phyloP scores from a whole-genome alignment of 2,329 filamentous ascomycete genomes.

The Exophiala sideris region DNA sequence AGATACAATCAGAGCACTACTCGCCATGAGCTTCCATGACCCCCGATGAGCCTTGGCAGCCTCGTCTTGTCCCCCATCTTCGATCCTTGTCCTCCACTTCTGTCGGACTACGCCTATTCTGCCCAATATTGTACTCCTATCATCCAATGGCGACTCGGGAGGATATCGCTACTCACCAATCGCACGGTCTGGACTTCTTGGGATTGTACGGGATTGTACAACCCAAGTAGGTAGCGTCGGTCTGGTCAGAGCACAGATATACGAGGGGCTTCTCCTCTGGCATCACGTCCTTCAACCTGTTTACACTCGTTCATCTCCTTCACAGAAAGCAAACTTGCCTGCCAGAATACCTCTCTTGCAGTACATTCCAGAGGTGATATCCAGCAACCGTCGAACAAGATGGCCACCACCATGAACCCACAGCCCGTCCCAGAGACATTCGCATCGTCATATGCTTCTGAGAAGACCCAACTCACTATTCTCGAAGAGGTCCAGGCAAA shows the following conservation, averaged over 20 bases:
- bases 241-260: too few species aligned
- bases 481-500: constrained; percentile 24
- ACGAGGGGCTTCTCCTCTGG: not conserved
- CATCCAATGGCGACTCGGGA: not conserved
- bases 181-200: not conserved
- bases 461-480: constrained; percentile 12
- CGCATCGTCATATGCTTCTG: not conserved
- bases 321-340: not conserved
- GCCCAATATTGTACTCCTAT: not conserved
- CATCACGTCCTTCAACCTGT: too few species aligned
- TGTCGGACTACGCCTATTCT: not conserved
- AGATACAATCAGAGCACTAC: too few species aligned
- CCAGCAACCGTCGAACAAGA: constrained; percentile 5
- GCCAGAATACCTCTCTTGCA: not conserved
- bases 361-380: not conserved
- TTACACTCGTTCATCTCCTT: not conserved
- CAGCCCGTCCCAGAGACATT: constrained; percentile 8
- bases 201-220: not conserved
- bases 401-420: constrained; percentile 14
- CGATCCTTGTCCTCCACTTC: not conserved
- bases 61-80: not conserved
- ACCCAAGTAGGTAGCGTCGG: too few species aligned
- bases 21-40: not conserved
- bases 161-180: not conserved
- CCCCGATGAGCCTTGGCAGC: not conserved